These are phyloP conservation scores for Pseudogymnoascus sp. DNA, from an alignment of 2,329 filamentous ascomycete species.

Conservation along the genomic window DNA sequence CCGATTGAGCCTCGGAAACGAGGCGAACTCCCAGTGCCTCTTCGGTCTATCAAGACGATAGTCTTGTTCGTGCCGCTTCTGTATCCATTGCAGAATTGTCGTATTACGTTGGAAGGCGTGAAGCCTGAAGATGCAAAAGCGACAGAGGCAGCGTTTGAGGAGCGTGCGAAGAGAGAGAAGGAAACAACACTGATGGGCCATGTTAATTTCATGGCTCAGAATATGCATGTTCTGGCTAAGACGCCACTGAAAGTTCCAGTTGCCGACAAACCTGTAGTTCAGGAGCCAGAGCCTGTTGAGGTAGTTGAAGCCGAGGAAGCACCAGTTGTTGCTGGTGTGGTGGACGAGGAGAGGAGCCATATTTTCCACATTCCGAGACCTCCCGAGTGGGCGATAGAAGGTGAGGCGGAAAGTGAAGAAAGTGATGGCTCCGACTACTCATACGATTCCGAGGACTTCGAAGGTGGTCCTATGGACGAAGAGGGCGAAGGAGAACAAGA, in stretches of 20 bases:
- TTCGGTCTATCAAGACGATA: constrained; percentile 58
- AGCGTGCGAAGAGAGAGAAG: constrained; percentile 49
- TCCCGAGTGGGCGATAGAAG: constrained; percentile 58
- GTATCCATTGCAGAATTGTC: constrained; percentile 65
- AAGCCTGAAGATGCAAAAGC: constrained; percentile 53
- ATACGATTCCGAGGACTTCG: constrained; percentile 37
- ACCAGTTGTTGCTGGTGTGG: constrained; percentile 23
- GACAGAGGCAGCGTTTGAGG: constrained; percentile 59
- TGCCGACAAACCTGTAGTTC: constrained; percentile 16
- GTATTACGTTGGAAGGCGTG: constrained; percentile 59
- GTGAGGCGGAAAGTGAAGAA: constrained; percentile 39
- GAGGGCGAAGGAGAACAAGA: not conserved
- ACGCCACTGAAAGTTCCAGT: constrained; percentile 36
- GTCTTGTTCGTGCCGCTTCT: constrained; percentile 63
- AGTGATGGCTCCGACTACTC: constrained; percentile 45
- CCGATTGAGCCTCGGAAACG: constrained; percentile 62
- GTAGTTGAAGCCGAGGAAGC: constrained; percentile 18
- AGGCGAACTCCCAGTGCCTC: constrained; percentile 51
- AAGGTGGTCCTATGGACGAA: constrained; percentile 38
- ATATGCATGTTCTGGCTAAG: constrained; percentile 61
- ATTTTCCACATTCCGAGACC: constrained; percentile 68
- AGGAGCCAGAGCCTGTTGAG: constrained; percentile 16
- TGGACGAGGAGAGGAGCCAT: constrained; percentile 50
- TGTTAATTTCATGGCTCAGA: constrained; percentile 67
- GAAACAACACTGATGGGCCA: constrained; percentile 64